Evolutionary conservation across 2,329 filamentous ascomycete species (phyloP), one percentile per base, ranked within the genome.

Genomic region (Pseudogymnoascus sp.): DNA sequence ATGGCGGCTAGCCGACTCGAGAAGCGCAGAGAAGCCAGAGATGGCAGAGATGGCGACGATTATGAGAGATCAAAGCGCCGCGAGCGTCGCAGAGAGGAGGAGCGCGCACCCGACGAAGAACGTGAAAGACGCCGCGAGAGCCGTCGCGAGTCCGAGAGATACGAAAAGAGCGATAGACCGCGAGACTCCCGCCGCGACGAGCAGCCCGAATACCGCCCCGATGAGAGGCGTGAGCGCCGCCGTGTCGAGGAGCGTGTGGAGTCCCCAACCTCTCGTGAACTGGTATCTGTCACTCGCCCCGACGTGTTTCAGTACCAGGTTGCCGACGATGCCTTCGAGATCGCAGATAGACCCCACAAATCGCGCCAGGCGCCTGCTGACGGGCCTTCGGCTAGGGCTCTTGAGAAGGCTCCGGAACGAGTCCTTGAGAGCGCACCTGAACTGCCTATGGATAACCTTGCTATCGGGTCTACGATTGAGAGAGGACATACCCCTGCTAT

Each of bases 401-500:
- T 17, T 61, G 65, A 59, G 64, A 70, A 50, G 64, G 57, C 64
- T 64, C 36, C 36, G 13, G 64, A 66, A 15, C 62, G 60, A 36
- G 35, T 62, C 8, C 64, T 67, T 47, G 65, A 65, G 33, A 57
- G 28, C 10, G 50, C 50, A 10, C 50, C 44, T 53, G 44, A 53
- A 3, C 23, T 15, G 23, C 44, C 50, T 31, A 4, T 57, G n/a
- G 50, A 57, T 4, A 57, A 33, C 50, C 36, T 61, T 38, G 59
- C 15, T 26, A 26, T 61, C 36, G 59, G 33, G 17, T 17, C 33
- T 4, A 61, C 33, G 33, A 61, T 61, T 23, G 59, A 61, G 19
- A 61, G 59, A 10, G 38, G 75, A 77, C 59, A 78, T 80, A 1
- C 67, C 3, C 83, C 81, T 6, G 76, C 76, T 64, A 74, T 86